Conservation (phyloP, 306 rosid species). For the Pyrus pyrifolia region DNA sequence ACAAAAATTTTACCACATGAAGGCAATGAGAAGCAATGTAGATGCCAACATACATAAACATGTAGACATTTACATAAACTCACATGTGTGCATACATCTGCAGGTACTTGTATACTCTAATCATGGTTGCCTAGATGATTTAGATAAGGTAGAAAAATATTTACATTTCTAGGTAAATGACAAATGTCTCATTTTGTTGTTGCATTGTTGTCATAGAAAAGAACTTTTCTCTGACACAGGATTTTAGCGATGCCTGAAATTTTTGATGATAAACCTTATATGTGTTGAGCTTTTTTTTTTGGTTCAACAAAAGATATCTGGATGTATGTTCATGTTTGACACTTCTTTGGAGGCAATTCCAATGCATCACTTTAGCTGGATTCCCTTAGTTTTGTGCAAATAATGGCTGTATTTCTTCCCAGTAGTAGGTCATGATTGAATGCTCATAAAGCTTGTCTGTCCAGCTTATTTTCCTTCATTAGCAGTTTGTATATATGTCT, state of each 20-base stretch:
- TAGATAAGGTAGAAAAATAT: background rate
- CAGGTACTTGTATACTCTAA: background rate
- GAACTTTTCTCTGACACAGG: background rate
- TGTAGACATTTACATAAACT: background rate
- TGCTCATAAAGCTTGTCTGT: background rate
- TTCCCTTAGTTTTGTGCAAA: background rate
- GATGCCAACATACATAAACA: background rate
- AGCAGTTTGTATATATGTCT: background rate
- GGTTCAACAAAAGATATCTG: background rate
- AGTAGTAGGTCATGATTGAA: background rate
- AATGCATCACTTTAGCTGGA: background rate
- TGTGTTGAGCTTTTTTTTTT: background rate
- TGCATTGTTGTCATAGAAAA: background rate
- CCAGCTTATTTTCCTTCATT: background rate
- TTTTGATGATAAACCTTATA: background rate
- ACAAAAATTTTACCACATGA: background rate
- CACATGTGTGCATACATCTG: background rate
- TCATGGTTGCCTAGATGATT: background rate
- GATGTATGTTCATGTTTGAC: background rate
- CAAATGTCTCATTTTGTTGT: background rate
- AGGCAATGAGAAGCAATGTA: background rate
- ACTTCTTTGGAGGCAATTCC: background rate
- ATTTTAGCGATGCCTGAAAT: background rate
- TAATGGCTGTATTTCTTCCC: background rate
- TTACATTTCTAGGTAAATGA: background rate